Conservation (phyloP, 257 asterid species). For the Solanum pennellii region DNA sequence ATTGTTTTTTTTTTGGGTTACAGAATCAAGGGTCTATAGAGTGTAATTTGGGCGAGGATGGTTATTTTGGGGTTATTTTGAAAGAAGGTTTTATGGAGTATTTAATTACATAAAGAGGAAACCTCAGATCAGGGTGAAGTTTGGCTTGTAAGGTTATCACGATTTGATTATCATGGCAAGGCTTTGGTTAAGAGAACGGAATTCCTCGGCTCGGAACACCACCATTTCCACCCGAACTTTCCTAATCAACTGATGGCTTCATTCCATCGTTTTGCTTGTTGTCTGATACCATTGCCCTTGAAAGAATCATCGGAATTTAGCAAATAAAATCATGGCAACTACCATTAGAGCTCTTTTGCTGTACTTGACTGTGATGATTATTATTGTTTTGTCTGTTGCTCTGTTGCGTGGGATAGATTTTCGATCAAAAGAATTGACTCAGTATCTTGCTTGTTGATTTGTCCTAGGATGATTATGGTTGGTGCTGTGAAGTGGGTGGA, state of each 20-base stretch:
- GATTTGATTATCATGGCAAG: not conserved
- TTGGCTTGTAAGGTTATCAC: not conserved
- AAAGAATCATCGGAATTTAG: not conserved
- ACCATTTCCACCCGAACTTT: not conserved
- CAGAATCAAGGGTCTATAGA: not conserved
- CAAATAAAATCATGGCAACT: not conserved
- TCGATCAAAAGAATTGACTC: not conserved
- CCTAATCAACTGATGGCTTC: not conserved
- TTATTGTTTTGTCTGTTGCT: not conserved
- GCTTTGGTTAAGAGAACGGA: not conserved
- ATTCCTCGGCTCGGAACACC: not conserved
- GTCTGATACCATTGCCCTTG: not conserved
- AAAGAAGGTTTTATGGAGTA: not conserved
- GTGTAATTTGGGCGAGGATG: not conserved
- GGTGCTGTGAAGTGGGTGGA: slow-evolving; percentile 98
- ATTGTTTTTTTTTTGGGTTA: not conserved
- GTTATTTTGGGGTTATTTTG: not conserved
- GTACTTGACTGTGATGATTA: not conserved
- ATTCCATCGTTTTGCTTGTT: not conserved
- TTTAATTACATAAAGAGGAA: not conserved
- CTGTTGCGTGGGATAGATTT: not conserved
- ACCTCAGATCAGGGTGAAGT: not conserved
- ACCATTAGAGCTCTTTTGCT: not conserved
- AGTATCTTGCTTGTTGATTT: not conserved
- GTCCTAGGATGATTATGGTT: slow-evolving; percentile 83